Percentiles rank a stretch among this genome's conserved stretches.
These are phyloP conservation scores for Whalleya microplaca DNA, from an alignment of 2,329 filamentous ascomycete species.

Conservation along the genomic window DNA sequence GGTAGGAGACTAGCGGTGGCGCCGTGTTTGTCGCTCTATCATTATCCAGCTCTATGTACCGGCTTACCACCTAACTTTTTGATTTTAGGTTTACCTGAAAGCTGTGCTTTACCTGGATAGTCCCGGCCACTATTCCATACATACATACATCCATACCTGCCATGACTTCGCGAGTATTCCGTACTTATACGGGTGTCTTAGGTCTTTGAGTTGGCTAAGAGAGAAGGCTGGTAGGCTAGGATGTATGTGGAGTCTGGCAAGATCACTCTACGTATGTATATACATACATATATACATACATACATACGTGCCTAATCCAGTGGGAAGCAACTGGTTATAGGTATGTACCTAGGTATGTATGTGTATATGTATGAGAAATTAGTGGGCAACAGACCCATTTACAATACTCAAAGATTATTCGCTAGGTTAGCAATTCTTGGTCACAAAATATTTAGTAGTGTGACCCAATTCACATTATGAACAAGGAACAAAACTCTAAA, in stretches of 20 bases:
- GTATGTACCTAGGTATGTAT: too few species aligned
- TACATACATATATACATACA: too few species aligned
- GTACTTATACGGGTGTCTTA: neutral
- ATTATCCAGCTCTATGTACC: neutral
- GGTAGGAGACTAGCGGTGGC: constrained; percentile 19
- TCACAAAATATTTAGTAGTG: too few species aligned
- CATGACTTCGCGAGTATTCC: neutral
- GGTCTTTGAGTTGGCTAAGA: neutral
- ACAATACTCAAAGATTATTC: neutral
- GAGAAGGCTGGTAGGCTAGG: neutral
- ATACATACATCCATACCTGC: too few species aligned
- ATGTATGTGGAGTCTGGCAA: neutral
- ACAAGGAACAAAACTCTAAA: too few species aligned
- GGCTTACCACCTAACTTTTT: neutral
- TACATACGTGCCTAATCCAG: too few species aligned
- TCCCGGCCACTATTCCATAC: too few species aligned
- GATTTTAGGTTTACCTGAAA: neutral
- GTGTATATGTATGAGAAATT: too few species aligned
- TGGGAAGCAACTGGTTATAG: too few species aligned
- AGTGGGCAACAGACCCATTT: neutral
- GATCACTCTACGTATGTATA: neutral
- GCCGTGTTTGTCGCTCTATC: neutral
- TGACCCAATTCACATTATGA: too few species aligned
- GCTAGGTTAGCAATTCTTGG: too few species aligned
- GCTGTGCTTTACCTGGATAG: neutral